Base-by-base conservation (phyloP, 257 asterid genomes). In the Solanum megistacrolobum region DNA sequence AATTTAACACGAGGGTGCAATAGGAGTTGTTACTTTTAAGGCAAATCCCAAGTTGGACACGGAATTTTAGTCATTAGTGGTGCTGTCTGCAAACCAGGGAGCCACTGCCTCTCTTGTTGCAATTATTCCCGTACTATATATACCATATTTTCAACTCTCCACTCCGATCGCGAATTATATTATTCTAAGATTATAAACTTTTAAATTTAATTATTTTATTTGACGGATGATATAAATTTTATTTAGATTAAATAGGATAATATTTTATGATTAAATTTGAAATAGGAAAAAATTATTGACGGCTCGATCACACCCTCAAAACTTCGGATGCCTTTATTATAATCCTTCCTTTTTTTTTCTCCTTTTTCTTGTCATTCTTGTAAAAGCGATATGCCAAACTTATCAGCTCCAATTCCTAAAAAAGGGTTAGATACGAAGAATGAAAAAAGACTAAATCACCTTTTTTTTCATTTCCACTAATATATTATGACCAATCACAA, bases 61-160 rank as follows among this genome's bases (percentile, higher is more conserved):
- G 90, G 36, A 78, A 66, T 12, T 86, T 81, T 69, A 71, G 78
- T 29, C 18, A 29, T 69, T 89, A 76, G 89, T 88, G 88, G 78
- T 31, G 73, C 58, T 41, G 89, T 86, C 89, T 82, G 46, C 55
- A 87, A 20, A 58, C 66, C 7, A 84, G 88, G 90, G 76, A 85
- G 90, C 92, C 76, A 82, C 88, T 18, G 25, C 84, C 92, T 58
- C 13, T 60, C 62, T 76, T 83, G 88, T 83, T 76, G 87, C 88
- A 66, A 86, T 73, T 84, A 75, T 84, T 87, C 87, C 85, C 89
- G 83, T 83, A 75, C 2, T 18, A 46, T 35, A 71, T 41, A 71
- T 43, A 12, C 29, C 43, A 3, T 52, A 16, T 52, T 52, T 52
- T 46, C 58, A 46, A 13, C 20, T 46, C 20, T 46, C 20, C 58